phyloP scores from a whole-genome alignment of 371 early-diverging fungal genomes.

The Mucor indicus region DNA sequence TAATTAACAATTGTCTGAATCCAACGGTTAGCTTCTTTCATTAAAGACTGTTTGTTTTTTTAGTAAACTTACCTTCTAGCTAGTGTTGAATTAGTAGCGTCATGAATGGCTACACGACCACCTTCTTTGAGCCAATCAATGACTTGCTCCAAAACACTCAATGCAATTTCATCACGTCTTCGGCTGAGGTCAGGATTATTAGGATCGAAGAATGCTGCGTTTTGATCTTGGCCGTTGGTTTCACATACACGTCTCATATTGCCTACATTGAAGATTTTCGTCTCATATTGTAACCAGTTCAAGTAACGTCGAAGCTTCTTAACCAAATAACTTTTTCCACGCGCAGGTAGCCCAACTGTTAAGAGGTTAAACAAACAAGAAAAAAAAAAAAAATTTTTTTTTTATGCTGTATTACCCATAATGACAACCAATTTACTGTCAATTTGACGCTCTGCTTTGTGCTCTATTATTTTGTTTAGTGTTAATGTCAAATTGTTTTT shows the following conservation, averaged over 20 bases:
- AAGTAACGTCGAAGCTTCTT: slow-evolving; percentile 81
- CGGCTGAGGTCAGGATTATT: slow-evolving; percentile 63
- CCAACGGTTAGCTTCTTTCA: too few species aligned
- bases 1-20: slow-evolving; percentile 54
- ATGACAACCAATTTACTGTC: slow-evolving; percentile 60
- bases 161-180: slow-evolving; percentile 74
- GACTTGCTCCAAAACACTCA: slow-evolving; percentile 78
- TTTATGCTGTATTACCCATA: slow-evolving; percentile 52
- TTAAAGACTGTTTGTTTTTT: too few species aligned
- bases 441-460: slow-evolving; percentile 29
- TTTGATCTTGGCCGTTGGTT: slow-evolving; percentile 39
- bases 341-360: slow-evolving; percentile 80
- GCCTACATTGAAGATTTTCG: slow-evolving; percentile 85
- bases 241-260: slow-evolving; percentile 69
- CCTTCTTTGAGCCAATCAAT: slow-evolving; percentile 69
- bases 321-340: slow-evolving; percentile 88
- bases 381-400: not conserved
- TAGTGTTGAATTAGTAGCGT: slow-evolving; percentile 87
- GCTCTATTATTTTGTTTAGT: slow-evolving; percentile 12
- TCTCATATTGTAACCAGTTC: slow-evolving; percentile 67
- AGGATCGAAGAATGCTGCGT: slow-evolving; percentile 76
- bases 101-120: slow-evolving; percentile 85
- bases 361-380: not conserved
- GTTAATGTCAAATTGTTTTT: not conserved
- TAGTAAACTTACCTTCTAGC: slow-evolving; percentile 55